Percentiles rank a stretch among this genome's conserved stretches.
phyloP scores from a whole-genome alignment of 2,329 filamentous ascomycete genomes.

The Annulohypoxylon truncatum region DNA sequence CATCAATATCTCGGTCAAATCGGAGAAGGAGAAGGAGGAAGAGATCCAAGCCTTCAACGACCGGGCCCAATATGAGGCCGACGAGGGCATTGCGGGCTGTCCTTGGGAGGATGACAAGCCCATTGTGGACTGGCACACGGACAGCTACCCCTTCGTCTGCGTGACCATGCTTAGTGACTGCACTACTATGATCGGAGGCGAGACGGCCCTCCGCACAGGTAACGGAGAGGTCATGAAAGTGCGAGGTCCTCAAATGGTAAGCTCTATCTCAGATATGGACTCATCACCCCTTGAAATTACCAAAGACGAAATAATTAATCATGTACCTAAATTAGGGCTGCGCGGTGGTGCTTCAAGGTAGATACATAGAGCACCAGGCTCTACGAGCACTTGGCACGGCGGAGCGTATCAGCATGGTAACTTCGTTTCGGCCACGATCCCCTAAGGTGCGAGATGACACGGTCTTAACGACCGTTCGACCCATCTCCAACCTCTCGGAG shows the following conservation, averaged over 20 bases:
- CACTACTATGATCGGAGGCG: slow-evolving; percentile 71
- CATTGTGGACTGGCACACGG: slow-evolving; percentile 72
- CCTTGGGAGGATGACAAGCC: slow-evolving; percentile 62
- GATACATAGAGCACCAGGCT: slow-evolving; percentile 74
- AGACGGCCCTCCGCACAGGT: slow-evolving; percentile 69
- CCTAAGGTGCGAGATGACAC: slow-evolving; percentile 68
- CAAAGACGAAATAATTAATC: slow-evolving; percentile 31
- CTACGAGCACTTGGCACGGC: slow-evolving; percentile 66
- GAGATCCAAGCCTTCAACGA: slow-evolving; percentile 56
- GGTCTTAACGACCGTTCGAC: slow-evolving; percentile 68
- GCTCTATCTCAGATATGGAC: slow-evolving; percentile 36
- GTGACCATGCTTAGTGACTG: slow-evolving; percentile 76
- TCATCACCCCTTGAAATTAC: slow-evolving; percentile 13
- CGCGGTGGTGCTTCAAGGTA: slow-evolving; percentile 73
- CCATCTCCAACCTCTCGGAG: slow-evolving; percentile 66
- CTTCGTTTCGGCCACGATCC: slow-evolving; percentile 70
- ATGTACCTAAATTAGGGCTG: slow-evolving; percentile 62
- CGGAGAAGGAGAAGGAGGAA: slow-evolving; percentile 58
- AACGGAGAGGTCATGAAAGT: slow-evolving; percentile 67
- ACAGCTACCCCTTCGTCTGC: slow-evolving; percentile 76
- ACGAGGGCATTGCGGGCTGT: slow-evolving; percentile 48
- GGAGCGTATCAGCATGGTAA: slow-evolving; percentile 75
- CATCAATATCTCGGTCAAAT: slow-evolving; percentile 65
- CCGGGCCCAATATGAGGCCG: slow-evolving; percentile 43
- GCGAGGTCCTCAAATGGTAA: slow-evolving; percentile 69